Evolutionary conservation across 805 yeast genomes (phyloP).

Genomic region (Candida taoyuanica): DNA sequence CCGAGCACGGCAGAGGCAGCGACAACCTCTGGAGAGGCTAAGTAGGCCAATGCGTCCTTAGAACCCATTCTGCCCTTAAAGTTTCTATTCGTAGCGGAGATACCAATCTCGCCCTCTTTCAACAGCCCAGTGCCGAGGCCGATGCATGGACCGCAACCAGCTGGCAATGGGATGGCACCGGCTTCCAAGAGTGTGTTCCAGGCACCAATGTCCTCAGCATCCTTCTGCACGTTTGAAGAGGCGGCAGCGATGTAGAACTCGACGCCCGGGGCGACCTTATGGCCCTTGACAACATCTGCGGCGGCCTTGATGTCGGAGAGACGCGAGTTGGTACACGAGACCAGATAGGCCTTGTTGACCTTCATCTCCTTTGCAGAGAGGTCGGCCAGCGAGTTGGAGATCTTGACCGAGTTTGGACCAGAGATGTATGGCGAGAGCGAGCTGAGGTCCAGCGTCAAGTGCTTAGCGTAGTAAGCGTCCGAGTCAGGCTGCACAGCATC

Average conservation of each 20-base stretch:
- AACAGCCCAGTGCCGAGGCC: conserved; percentile 94
- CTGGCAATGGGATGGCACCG: conserved; percentile 92
- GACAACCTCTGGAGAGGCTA: conserved; percentile 97
- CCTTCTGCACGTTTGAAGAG: conserved; percentile 85
- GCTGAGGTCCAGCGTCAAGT: conserved; percentile 71
- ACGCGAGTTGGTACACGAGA: conserved; percentile 96
- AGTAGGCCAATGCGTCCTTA: conserved; percentile 89
- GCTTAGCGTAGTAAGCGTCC: conserved; percentile 87
- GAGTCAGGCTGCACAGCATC: conserved; percentile 50
- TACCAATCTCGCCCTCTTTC: conserved; percentile 96
- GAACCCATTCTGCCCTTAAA: conserved; percentile 99
- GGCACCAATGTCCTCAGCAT: conserved; percentile 87
- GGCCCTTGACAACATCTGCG: conserved; percentile 76
- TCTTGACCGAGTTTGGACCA: conserved; percentile 97
- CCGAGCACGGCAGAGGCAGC: conserved; percentile 98
- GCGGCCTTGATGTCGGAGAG: conserved; percentile 92
- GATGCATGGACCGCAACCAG: conserved; percentile 99
- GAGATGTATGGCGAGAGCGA: conserved; percentile 85
- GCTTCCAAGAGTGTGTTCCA: conserved; percentile 89
- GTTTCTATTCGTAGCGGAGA: conserved; percentile 96
- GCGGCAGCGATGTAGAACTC: conserved; percentile 98
- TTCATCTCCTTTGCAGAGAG: conserved; percentile 68
- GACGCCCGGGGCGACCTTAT: conserved; percentile 81
- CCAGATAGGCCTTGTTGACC: conserved; percentile 91
- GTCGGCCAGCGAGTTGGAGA: conserved; percentile 73